Evolutionary conservation across 345 rosid genomes (phyloP), one percentile per base, ranked within the genome.

Genomic region (Durio zibethinus): DNA sequence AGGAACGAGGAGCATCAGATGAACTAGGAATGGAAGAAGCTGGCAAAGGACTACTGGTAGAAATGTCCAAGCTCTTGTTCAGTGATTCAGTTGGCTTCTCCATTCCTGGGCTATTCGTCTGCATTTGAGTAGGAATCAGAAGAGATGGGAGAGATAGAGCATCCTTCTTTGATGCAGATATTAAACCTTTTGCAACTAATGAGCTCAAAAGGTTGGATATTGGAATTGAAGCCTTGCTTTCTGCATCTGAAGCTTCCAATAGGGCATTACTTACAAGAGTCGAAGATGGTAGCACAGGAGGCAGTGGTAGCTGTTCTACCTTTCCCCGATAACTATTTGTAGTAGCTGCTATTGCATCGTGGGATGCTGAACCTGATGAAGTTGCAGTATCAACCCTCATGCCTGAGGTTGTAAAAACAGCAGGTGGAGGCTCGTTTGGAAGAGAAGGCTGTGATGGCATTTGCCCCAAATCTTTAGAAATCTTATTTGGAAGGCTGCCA

Each of bases 161-260:
- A 74, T 86, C 90, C 0, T 83, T 76, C 84, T 90, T 90, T 23
- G 94, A 87, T 73, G 93, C 88, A 76, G 94, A 90, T 84, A 96
- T 95, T 86, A 93, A 79, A 76, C 99, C 98, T 87, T 91, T 93
- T 20, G 97, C 88, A 82, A 91, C 94, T 78, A 96, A 88, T n/a
- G 98, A 85, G 89, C 94, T 90, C 86, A 96, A 86, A 81, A 96
- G 97, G 78, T 76, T 85, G 11, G 97, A 89, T 73, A 96, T 76
- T 54, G 97, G 98, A 83, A 85, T 89, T 23, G 86, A 38, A 82
- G 83, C 78, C 82, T 88, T 86, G 79, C 76, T 83, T 54, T 76
- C 88, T 62, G 65, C 84, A 77, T 80, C 76, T 40, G 91, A 76
- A 78, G 87, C 73, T 77, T 85, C 81, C 66, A 73, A 66, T 27